A percentile compares a stretch with the other conserved stretches of the same genome.
Evolutionary conservation across 768 basidiomycete genomes (phyloP).

Genomic region (Pleurotus pulmonarius): DNA sequence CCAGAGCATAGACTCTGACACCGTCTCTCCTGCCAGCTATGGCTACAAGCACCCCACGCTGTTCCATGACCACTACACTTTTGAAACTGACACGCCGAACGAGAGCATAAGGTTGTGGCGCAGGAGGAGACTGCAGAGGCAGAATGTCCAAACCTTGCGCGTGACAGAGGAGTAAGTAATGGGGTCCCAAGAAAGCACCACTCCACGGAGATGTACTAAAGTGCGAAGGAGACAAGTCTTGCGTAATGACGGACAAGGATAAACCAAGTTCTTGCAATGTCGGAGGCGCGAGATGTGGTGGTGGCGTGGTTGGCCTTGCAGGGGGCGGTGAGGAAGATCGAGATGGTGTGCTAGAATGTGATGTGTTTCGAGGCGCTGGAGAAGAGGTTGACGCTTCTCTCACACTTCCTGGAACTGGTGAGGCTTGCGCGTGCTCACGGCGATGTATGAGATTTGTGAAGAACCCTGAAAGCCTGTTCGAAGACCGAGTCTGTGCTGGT

Average conservation of each 20-base stretch:
- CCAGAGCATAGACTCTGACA: slow-evolving; percentile 83
- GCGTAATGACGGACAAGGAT: slow-evolving; percentile 61
- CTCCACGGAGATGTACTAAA: slow-evolving; percentile 73
- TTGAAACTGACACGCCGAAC: slow-evolving; percentile 82
- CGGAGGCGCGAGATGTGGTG: slow-evolving; percentile 69
- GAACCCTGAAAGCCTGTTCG: slow-evolving; percentile 83
- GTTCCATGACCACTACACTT: slow-evolving; percentile 89
- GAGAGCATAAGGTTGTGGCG: slow-evolving; percentile 74
- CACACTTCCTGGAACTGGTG: slow-evolving; percentile 24
- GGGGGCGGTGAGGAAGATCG: slow-evolving; percentile 54
- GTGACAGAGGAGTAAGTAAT: slow-evolving; percentile 82
- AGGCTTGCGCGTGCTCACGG: slow-evolving; percentile 41
- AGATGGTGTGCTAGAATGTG: slow-evolving; percentile 34
- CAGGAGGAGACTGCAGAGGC: slow-evolving; percentile 72
- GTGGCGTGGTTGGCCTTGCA: slow-evolving; percentile 60
- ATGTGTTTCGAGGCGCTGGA: slow-evolving; percentile 18
- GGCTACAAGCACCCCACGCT: slow-evolving; percentile 85
- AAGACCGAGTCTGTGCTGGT: slow-evolving; percentile 47
- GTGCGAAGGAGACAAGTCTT: slow-evolving; percentile 69
- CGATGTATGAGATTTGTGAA: slow-evolving; percentile 76
- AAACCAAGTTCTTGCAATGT: slow-evolving; percentile 75
- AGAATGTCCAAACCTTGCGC: slow-evolving; percentile 83
- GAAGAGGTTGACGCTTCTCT: slow-evolving; percentile 24
- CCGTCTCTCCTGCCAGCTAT: slow-evolving; percentile 85
- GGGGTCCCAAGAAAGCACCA: slow-evolving; percentile 77